Evolutionary conservation across 768 basidiomycete species (phyloP), one percentile per base, ranked within the genome.

Genomic region (Russula dissimulans): DNA sequence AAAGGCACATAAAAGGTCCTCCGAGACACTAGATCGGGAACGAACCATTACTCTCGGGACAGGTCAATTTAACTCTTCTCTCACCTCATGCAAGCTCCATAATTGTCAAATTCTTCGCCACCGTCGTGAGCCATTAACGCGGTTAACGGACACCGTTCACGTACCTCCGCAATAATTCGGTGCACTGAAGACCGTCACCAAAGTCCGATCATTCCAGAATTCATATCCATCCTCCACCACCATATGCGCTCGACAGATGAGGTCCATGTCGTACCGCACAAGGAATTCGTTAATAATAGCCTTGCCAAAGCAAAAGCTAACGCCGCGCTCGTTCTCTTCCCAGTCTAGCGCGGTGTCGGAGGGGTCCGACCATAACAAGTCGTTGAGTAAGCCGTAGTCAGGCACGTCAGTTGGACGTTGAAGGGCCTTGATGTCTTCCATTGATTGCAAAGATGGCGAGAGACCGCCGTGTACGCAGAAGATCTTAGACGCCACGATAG

Each of bases 201-300:
- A 75, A 50, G 97, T 97, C 66, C 97, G 83, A 69, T 99, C 97
- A 68, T 98, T 97, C 91, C 97, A 99, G 71, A 99, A 99, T 77
- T 99, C 97, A 70, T 98, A 97, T 8, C 95, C 95, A 69, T 95
- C 92, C 72, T 99, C 97, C 63, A 99, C 97, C 47, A 99, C 97
- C 97, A 98, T 98, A 75, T 99, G 97, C 52, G 97, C 97, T 52
- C 97, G 87, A 77, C 97, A 98, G 75, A 99, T 98, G 64, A 99
- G 80, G 74, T 99, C 95, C 89, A 99, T 97, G 73, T 99, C 95
- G 70, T 95, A 94, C 64, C 89, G 85, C 65, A 87, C 85, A 57
- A 98, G 77, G 78, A 98, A 97, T 65, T 95, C 90, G 68, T 95
- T 95, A 70, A 98, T 97, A 67, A 98, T 89, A 12, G 85, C 85